Base-by-base conservation (phyloP, 1,284 basidiomycete species). In the Fomitopsis schrenkii region DNA sequence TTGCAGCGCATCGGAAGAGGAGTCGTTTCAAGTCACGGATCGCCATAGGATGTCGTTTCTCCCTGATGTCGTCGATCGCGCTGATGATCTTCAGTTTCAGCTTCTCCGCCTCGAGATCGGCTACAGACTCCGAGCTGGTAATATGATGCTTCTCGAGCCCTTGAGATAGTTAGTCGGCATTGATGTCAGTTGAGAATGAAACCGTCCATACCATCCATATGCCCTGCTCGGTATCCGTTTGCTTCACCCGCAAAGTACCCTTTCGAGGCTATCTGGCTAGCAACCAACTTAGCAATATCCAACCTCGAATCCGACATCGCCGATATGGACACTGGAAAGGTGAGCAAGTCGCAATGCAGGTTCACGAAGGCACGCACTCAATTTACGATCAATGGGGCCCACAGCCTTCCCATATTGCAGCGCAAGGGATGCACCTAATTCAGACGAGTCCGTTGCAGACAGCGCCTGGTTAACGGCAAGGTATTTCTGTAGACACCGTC, bases 351-450 rank as follows among this genome's bases (percentile, higher is more conserved):
- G 19, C 9, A n/a, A 15, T 15, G 22, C 28, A 22, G 42, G 35
- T 12, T 15, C 28, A 59, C 45, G 41, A 46, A 22, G 2, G 3
- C 10, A 69, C 76, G 62, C 66, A 95, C 93, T 82, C 52, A 93
- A 79, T 68, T 93, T 92, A 35, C 93, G 81, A 66, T 95, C 89
- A 22, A 90, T 83, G 8, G 88, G 88, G 1, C 91, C 90, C 62
- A 94, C 87, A 1, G 86, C 83, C 72, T 89, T 94, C 6, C 88
- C 92, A 74, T 90, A 94, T 54, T 90, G 87, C 67, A 95, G 82
- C 5, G 95, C 95, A 44, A 97, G 76, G 17, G 94, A 93, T 17
- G 95, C 93, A 2, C 95, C 95, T 61, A 98, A 82, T 75, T 97
- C 95, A 5, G 92, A 86, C 30, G 87, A 82, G 62, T 92, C 90